Conservation (phyloP, 2,329 filamentous ascomycete genomes). For the Apiospora kogelbergensis region DNA sequence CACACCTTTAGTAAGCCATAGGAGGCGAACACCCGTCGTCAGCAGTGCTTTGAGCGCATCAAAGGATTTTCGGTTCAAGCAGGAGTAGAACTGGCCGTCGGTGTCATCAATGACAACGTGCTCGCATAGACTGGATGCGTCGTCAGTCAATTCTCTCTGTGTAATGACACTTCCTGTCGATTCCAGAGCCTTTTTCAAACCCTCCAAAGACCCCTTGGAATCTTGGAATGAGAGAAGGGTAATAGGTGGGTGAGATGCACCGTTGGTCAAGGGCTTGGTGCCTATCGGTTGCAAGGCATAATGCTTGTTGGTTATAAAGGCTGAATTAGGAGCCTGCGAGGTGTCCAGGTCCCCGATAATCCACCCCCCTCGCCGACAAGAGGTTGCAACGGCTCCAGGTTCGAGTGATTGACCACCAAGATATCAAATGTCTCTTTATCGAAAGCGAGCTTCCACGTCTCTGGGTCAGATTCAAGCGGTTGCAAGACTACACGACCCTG, state of each 20-base stretch:
- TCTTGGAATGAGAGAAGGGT: neutral
- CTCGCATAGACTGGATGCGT: neutral
- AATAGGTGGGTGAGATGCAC: neutral
- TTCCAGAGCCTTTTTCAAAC: neutral
- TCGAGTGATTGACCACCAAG: neutral
- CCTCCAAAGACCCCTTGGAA: neutral
- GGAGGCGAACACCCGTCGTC: conserved; percentile 13
- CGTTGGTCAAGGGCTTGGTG: neutral
- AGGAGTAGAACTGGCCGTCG: conserved; percentile 16
- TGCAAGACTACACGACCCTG: too few relatives aligned
- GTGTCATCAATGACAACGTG: conserved; percentile 22
- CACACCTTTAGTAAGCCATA: conserved; percentile 12
- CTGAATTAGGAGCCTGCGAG: too few relatives aligned
- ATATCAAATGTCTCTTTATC: neutral
- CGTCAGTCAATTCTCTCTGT: neutral
- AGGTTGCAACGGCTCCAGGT: neutral
- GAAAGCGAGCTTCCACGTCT: neutral
- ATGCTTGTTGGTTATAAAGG: neutral
- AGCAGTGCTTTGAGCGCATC: conserved; percentile 18
- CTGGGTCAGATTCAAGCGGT: neutral
- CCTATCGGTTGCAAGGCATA: neutral
- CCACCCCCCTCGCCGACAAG: conserved; percentile 8
- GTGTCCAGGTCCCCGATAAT: neutral
- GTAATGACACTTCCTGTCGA: neutral
- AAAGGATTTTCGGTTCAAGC: conserved; percentile 16